These are phyloP conservation scores for Flaveria bidentis DNA, from an alignment of 129 eudicot species.

Conservation along the genomic window DNA sequence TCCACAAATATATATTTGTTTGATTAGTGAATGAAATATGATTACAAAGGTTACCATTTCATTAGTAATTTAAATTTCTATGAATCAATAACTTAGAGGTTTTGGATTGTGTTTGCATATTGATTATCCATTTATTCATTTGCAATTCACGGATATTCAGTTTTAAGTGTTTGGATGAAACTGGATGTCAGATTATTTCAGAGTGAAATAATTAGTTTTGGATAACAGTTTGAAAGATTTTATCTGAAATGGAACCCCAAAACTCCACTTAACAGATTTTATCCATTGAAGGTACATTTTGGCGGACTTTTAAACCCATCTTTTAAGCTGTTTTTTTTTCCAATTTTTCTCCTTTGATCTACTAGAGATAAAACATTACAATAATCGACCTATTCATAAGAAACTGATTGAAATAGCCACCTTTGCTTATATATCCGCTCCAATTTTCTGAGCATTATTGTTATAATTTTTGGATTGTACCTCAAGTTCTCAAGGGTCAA, in stretches of 20 bases:
- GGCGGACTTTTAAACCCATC: background rate
- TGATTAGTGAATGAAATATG: no score
- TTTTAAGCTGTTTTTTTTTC: background rate
- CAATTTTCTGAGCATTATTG: background rate
- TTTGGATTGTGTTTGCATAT: no score
- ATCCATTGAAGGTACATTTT: background rate
- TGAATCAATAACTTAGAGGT: no score
- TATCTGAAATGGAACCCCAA: no score
- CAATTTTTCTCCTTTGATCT: background rate
- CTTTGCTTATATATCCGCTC: background rate
- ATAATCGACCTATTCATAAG: background rate
- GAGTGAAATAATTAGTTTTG: background rate
- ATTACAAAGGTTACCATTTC: no score
- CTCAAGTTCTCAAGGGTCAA: background rate
- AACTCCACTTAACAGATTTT: no score
- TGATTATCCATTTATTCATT: no score
- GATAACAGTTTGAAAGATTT: background rate
- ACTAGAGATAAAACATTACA: background rate
- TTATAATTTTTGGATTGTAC: conserved; percentile 7
- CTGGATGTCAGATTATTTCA: no score
- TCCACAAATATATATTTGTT: no score
- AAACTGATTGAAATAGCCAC: background rate
- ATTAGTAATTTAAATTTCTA: no score
- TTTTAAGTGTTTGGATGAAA: no score
- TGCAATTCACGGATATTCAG: no score